phyloP scores from a whole-genome alignment of 164 flowering plant genomes.

The Piper betle region DNA sequence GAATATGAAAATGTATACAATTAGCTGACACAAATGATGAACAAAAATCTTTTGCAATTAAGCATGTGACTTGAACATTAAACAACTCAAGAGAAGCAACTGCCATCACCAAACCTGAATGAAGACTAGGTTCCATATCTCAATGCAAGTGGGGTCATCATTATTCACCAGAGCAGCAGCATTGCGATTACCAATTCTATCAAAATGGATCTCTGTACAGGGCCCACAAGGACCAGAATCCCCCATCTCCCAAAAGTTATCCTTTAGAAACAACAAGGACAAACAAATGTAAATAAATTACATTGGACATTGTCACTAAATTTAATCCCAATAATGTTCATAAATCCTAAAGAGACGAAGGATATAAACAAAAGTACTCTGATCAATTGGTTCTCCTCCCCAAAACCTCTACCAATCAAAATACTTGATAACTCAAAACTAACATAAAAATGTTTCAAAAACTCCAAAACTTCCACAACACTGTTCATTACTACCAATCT shows the following conservation, averaged over 20 bases:
- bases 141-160: constrained; percentile 96
- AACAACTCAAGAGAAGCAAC: not conserved
- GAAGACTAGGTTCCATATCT: constrained; percentile 97
- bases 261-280: constrained; percentile 25
- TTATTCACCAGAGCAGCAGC: constrained; percentile 80
- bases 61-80: not conserved
- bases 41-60: not conserved
- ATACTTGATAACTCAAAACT: not conserved
- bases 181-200: constrained; percentile 80
- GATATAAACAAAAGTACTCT: too few relatives aligned
- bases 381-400: not conserved
- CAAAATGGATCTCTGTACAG: constrained; percentile 93
- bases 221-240: constrained; percentile 99
- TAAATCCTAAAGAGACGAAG: too few relatives aligned
- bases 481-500: too few relatives aligned
- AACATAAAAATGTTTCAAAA: not conserved
- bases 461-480: not conserved
- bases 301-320: too few relatives aligned
- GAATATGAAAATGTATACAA: constrained; percentile 8
- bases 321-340: too few relatives aligned
- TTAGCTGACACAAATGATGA: too few relatives aligned
- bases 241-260: constrained; percentile 99
- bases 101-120: constrained; percentile 51
- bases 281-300: not conserved
- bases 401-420: not conserved